phyloP scores from a whole-genome alignment of 345 rosid genomes.

The Pistacia integerrima region DNA sequence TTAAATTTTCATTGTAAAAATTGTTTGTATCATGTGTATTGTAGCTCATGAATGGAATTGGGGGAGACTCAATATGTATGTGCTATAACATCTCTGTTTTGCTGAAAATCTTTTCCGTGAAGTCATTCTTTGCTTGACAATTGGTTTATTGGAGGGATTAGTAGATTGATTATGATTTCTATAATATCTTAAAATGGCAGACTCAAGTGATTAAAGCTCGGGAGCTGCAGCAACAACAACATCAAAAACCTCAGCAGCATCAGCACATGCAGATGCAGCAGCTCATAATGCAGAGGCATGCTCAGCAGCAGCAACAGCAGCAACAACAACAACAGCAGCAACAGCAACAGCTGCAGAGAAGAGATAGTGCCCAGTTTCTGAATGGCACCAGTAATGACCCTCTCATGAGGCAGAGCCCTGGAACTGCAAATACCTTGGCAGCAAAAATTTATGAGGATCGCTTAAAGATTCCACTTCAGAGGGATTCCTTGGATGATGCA shows the following conservation, averaged over 20 bases:
- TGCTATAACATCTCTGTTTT: not conserved
- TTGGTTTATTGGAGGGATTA: conserved; percentile 4
- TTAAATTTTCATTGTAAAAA: not conserved
- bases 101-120: not conserved
- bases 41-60: not conserved
- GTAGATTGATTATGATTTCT: not conserved
- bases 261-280: conserved; percentile 57
- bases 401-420: conserved; percentile 42
- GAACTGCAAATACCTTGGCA: conserved; percentile 41
- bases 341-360: conserved; percentile 37
- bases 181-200: conserved; percentile 33
- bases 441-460: conserved; percentile 53
- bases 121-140: not conserved
- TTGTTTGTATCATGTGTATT: not conserved
- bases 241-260: conserved; percentile 42
- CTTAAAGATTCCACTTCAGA: conserved; percentile 54
- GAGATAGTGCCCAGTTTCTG: conserved; percentile 41
- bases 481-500: conserved; percentile 48
- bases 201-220: conserved; percentile 49
- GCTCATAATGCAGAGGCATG: conserved; percentile 48
- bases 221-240: conserved; percentile 48
- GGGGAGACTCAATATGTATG: not conserved
- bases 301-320: conserved; percentile 52
- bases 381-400: conserved; percentile 38
- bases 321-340: conserved; percentile 38